Base-by-base conservation (phyloP, 164 flowering plant species). In the Magnolia sinica region DNA sequence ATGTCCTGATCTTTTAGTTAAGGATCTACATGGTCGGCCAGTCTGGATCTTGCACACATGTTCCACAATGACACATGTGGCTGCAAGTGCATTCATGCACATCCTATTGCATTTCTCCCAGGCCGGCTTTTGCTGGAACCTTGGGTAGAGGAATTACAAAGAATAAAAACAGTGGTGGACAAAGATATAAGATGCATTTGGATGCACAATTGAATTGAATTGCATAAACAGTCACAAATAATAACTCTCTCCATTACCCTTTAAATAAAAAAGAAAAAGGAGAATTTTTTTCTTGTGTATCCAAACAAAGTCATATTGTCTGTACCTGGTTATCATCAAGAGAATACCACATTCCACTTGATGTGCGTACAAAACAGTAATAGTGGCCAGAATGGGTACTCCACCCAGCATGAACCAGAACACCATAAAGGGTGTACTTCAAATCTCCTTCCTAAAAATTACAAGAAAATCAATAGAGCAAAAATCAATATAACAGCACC, bases 301-400 rank as follows among this genome's bases (percentile, higher is more conserved):
- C 16, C 19, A 55, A 55, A 55, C 18, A 37, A 37, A 4, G 45
- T 11, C 61, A 11, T 55, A 1, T 27, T 50, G 24, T 45, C 18
- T 68, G 10, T 88, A 96, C 99, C 97, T 82, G 82, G 68, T 93
- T 91, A 85, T 96, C 99, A 88, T 96, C 97, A 51, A 96, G 92
- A 72, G 89, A 82, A 82, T 96, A 86, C 99, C 99, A 96, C 84
- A 89, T 85, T 72, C 97, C 97, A 80, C 84, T 90, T 74, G 99
- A 92, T 63, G 98, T 96, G 71, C 99, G 98, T 58, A 96, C 91
- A 87, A 83, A 96, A 82, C 97, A 91, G 78, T 87, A 88, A 78
- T 94, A 96, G 73, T 96, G 98, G 24, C 98, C 98, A 29, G 96
- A 91, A 83, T 83, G 96, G 29, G 92, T 92, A 81, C 90, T 92